Percentiles rank a stretch among this genome's conserved stretches.
phyloP scores from a whole-genome alignment of 1,139 yeast species.

The Suhomyces chickasaworum region DNA sequence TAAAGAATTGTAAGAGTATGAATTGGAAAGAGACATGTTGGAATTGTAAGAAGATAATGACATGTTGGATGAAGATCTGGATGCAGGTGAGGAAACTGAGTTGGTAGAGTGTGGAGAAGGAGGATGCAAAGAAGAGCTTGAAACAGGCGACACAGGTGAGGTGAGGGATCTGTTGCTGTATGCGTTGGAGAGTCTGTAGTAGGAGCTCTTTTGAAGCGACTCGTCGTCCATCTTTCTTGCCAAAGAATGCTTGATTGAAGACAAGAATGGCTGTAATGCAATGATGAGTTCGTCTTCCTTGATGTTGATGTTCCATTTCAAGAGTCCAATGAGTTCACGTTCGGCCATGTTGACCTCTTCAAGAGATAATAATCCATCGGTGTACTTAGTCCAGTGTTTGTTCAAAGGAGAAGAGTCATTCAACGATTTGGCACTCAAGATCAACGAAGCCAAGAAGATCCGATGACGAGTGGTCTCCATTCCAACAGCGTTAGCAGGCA shows the following conservation, averaged over 20 bases:
- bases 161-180: slow-evolving; percentile 16
- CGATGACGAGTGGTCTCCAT: slow-evolving; percentile 94
- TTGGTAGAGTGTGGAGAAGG: slow-evolving; percentile 15
- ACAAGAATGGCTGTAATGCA: slow-evolving; percentile 73
- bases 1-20: slow-evolving; percentile 20
- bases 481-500: slow-evolving; percentile 89
- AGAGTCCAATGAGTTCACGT: slow-evolving; percentile 75
- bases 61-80: slow-evolving; percentile 19
- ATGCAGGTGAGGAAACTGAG: slow-evolving; percentile 16
- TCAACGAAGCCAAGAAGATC: slow-evolving; percentile 83
- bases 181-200: slow-evolving; percentile 41
- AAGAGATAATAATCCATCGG: slow-evolving; percentile 75
- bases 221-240: slow-evolving; percentile 35
- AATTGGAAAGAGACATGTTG: slow-evolving; percentile 21
- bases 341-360: slow-evolving; percentile 90
- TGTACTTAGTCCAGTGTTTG: slow-evolving; percentile 93
- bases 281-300: slow-evolving; percentile 66
- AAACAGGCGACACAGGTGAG: slow-evolving; percentile 19
- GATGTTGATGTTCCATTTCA: slow-evolving; percentile 82
- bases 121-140: slow-evolving; percentile 18
- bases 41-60: slow-evolving; percentile 22
- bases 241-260: slow-evolving; percentile 57
- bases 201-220: slow-evolving; percentile 36
- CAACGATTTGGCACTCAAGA: slow-evolving; percentile 84
- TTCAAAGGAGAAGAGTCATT: slow-evolving; percentile 94